Evolutionary conservation across 2,329 filamentous ascomycete genomes (phyloP), one percentile per base, ranked within the genome.

Genomic region (Didymella keratinophila): DNA sequence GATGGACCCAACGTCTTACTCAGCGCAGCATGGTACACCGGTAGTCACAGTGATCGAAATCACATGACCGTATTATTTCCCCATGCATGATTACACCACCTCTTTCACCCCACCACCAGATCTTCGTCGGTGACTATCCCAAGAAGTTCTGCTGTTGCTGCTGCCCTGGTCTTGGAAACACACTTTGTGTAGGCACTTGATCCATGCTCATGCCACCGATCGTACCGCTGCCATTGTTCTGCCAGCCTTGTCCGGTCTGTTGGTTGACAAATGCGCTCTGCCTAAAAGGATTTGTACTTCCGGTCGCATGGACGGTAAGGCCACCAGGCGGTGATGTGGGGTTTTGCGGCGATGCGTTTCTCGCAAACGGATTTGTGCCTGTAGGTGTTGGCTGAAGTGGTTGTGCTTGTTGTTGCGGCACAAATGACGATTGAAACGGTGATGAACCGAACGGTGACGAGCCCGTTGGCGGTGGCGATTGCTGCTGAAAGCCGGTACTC

Each of bases 241-340:
- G 93, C 92, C 95, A 98, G 1, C 92, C 92, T 76, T 91, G 84
- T 0, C 94, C 93, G 0, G 93, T 96, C 62, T 88, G 84, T 71
- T 96, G 93, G 72, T 96, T 95, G 51, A 96, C 89, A 75, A 97
- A 96, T 4, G 89, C 87, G 44, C 90, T 92, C 73, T 98, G 93
- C 16, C 95, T 86, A 84, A 98, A 98, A 0, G 95, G 95, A 71
- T 99, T 99, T 2, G 93, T 97, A 70, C 87, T 92, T 9, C 93
- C 93, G 0, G 93, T 97, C 1, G 89, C 85, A 70, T 94, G 92
- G 2, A 92, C 87, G 52, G 84, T 84, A 79, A 47, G 83, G 44
- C 71, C 71, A 9, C 70, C 70, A 44, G 68, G 71, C 41, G 66
- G 70, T 25, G 65, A 71, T 25, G 66, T 67, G 16, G 58, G 69